A percentile compares a stretch with the other conserved stretches of the same genome.
phyloP scores from a whole-genome alignment of 768 basidiomycete species.

The Ramaria sp. region DNA sequence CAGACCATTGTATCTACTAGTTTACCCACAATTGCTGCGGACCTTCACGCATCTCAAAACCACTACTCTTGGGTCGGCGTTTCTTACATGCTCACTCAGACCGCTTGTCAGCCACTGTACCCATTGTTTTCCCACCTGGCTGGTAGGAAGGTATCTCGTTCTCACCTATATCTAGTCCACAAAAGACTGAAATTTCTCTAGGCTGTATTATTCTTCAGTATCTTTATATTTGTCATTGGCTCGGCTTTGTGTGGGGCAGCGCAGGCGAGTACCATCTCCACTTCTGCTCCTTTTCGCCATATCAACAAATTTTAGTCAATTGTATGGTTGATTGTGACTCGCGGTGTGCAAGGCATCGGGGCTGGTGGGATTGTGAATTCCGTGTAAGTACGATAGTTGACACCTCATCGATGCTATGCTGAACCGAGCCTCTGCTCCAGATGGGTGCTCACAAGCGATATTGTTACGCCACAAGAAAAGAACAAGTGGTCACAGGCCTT shows the following conservation, averaged over 20 bases:
- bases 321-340: slow-evolving; percentile 55
- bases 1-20: slow-evolving; percentile 73
- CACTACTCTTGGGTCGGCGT: slow-evolving; percentile 85
- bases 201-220: slow-evolving; percentile 63
- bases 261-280: slow-evolving; percentile 31
- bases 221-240: slow-evolving; percentile 63
- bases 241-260: slow-evolving; percentile 74
- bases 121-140: slow-evolving; percentile 70
- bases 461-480: slow-evolving; percentile 57
- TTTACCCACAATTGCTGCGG: slow-evolving; percentile 67
- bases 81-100: slow-evolving; percentile 78
- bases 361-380: slow-evolving; percentile 79
- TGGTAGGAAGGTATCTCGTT: slow-evolving; percentile 55
- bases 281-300: slow-evolving; percentile 13
- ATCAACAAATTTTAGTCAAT: slow-evolving; percentile 22
- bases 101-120: slow-evolving; percentile 75
- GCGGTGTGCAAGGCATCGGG: slow-evolving; percentile 65
- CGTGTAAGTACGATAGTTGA: slow-evolving; percentile 24
- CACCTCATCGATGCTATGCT: not conserved
- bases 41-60: slow-evolving; percentile 52
- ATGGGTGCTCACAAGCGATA: slow-evolving; percentile 80
- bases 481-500: slow-evolving; percentile 82
- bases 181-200: slow-evolving; percentile 20
- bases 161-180: not conserved
- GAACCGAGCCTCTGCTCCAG: not conserved